These are phyloP conservation scores for Pezicula carpinea DNA, from an alignment of 2,329 filamentous ascomycete species.

Conservation along the genomic window DNA sequence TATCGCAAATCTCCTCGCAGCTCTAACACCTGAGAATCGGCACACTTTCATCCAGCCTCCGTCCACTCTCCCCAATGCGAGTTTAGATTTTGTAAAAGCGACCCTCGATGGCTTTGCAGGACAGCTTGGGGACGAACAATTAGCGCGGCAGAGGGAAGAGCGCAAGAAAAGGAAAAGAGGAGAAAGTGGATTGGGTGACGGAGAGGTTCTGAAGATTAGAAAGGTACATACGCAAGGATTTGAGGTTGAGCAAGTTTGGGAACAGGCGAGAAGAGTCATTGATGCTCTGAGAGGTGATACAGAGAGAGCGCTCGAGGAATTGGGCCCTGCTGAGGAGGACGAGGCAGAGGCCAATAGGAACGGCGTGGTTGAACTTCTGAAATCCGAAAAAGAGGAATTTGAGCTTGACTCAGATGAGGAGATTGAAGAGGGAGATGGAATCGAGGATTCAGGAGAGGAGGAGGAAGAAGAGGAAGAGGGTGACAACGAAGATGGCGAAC, in stretches of 20 bases:
- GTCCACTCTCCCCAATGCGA: slow-evolving; percentile 59
- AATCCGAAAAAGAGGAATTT: slow-evolving; percentile 36
- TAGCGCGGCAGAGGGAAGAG: slow-evolving; percentile 58
- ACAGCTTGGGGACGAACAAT: slow-evolving; percentile 69
- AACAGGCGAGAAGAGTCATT: slow-evolving; percentile 84
- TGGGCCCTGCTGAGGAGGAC: slow-evolving; percentile 20
- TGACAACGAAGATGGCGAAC: slow-evolving; percentile 26
- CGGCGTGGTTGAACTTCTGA: slow-evolving; percentile 28
- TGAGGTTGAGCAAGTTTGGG: slow-evolving; percentile 85
- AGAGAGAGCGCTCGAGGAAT: slow-evolving; percentile 39
- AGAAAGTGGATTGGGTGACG: slow-evolving; percentile 40
- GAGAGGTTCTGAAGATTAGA: slow-evolving; percentile 64
- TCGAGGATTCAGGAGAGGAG: slow-evolving; percentile 29
- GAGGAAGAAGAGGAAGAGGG: slow-evolving; percentile 32
- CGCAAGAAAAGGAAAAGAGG: slow-evolving; percentile 75
- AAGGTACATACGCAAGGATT: slow-evolving; percentile 86
- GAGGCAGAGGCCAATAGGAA: slow-evolving; percentile 31
- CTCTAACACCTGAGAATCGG: slow-evolving; percentile 22
- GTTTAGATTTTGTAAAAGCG: slow-evolving; percentile 71
- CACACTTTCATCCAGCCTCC: slow-evolving; percentile 69
- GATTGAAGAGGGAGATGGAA: slow-evolving; percentile 28
- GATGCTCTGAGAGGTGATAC: slow-evolving; percentile 54
- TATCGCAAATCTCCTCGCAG: slow-evolving; percentile 18
- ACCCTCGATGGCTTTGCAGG: slow-evolving; percentile 75
- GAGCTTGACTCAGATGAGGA: slow-evolving; percentile 30